A percentile compares a stretch with the other conserved stretches of the same genome.
These are phyloP conservation scores for Dovyalis caffra DNA, from an alignment of 345 rosid species.

Conservation along the genomic window DNA sequence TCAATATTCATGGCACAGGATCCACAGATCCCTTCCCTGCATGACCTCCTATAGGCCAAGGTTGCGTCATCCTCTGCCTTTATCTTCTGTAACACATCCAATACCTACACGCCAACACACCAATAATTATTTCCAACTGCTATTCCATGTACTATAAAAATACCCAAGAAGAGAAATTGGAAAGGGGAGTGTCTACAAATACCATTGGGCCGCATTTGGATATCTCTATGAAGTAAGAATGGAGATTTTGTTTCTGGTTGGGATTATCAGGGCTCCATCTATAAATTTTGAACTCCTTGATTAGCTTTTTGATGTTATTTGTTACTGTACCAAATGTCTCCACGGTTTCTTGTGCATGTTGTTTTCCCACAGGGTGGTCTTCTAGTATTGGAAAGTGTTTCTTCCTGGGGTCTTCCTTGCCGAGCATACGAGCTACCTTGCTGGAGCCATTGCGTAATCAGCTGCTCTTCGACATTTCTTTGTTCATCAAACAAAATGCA, in stretches of 20 bases:
- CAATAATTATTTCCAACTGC: not conserved
- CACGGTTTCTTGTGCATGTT: conserved; percentile 44
- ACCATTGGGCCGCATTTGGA: conserved; percentile 60
- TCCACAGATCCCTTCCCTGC: conserved; percentile 80
- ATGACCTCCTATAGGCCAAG: no score
- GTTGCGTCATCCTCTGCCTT: conserved; percentile 64
- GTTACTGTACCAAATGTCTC: conserved; percentile 27
- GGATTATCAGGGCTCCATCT: conserved; percentile 62
- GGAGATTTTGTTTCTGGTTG: conserved; percentile 54
- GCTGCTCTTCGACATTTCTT: conserved; percentile 24
- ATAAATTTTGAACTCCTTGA: conserved; percentile 62
- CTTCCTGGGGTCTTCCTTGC: conserved; percentile 22
- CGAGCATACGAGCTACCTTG: conserved; percentile 11
- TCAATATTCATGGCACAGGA: conserved; percentile 71
- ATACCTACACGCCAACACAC: conserved; percentile 36
- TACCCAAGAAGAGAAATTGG: conserved; percentile 43
- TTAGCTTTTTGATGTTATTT: conserved; percentile 20
- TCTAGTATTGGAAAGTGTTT: conserved; percentile 42
- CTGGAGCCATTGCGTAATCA: conserved; percentile 30
- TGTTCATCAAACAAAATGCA: not conserved
- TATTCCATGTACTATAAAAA: not conserved
- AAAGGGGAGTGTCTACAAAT: no score
- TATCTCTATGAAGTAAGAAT: conserved; percentile 53
- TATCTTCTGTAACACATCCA: conserved; percentile 66
- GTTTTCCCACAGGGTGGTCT: conserved; percentile 45